Base-by-base conservation (phyloP, 768 basidiomycete genomes). In the Podaxis mareebaensis region DNA sequence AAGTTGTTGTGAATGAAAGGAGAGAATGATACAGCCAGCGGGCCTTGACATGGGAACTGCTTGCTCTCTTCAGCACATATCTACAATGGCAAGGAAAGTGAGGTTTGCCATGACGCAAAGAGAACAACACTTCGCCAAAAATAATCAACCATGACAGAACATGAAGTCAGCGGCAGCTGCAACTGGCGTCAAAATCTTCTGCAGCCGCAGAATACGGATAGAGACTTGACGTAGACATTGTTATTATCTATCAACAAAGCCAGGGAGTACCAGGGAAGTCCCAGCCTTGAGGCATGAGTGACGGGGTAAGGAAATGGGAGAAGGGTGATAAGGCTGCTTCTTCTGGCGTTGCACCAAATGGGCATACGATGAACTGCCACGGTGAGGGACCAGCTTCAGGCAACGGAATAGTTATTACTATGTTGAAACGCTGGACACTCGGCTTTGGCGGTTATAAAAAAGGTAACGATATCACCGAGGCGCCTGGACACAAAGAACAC, bases 311-410 rank as follows among this genome's bases (percentile, higher is more conserved):
- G 20, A 33, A 42, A 30, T 48, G 40, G 44, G 53, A 49, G 61
- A 62, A 54, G 61, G 39, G 61, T 62, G 61, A 62, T 53, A 53
- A 46, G 26, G 17, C 39, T 28, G 42, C 61, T 54, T 56, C 61
- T 42, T 46, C 2, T 46, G 39, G 4, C 3, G 26, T 30, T 12
- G 6, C 46, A 10, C 58, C 33, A 26, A 22, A 52, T 39, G 51
- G 59, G 44, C 15, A 10, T 48, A 36, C 15, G 2, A 55, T 38
- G 15, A 40, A 61, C 42, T 55, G 53, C 28, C 28, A 51, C 58
- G 58, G 36, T 36, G 38, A 52, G 38, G 15, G 39, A 12, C 17
- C n/a, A n/a, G n/a, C n/a, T n/a, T n/a, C n/a, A n/a, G n/a, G n/a
- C n/a, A 13, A 28, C 49, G 24, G 8, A 24, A 26, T 28, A 28